Evolutionary conservation across 2,329 filamentous ascomycete species (phyloP), one percentile per base, ranked within the genome.

Genomic region (Calonectria henricotiae): DNA sequence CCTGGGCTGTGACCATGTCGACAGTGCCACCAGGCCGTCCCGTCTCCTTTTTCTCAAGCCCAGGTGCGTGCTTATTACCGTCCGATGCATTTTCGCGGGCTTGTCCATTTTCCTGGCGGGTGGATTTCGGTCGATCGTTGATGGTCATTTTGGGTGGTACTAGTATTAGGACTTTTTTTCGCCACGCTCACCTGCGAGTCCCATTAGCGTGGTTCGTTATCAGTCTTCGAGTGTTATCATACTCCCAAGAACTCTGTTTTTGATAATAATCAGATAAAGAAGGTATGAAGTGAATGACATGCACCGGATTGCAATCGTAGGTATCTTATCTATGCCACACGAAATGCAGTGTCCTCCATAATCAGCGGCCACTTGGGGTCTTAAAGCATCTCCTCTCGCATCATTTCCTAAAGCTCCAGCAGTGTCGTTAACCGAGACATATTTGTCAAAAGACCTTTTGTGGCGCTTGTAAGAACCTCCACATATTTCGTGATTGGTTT

Each of bases 1-100:
- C 75, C 17, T 70, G 65, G 4, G 68, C 58, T 12, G 71, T 72
- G 2, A 73, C 30, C 1, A 64, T 25, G 9, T 71, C 43, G n/a
- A 9, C 43, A 12, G n/a, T 12, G 43, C 7, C 15, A 12, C 11
- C 43, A 8, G 43, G 15, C 43, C 43, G n/a, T 5, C 11, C 43
- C 15, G 11, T 11, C 43, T 23, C n/a, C n/a, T 46, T 46, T 46
- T 46, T 9, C 43, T 11, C 41, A 20, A 20, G 20, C 20, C 20
- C 20, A 20, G 20, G 20, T 30, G 27, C 27, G 27, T 43, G 15
- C 41, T n/a, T 43, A 3, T 43, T n/a, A n/a, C 12, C 12, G n/a
- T 43, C 41, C 17, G 6, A n/a, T 4, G 17, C 41, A 43, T n/a
- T n/a, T 43, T 41, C 4, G 39, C n/a, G 39, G 39, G 13, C 39